These are phyloP conservation scores for Pythium aquatile DNA, from an alignment of 352 stramenopile genomes.

Conservation along the genomic window DNA sequence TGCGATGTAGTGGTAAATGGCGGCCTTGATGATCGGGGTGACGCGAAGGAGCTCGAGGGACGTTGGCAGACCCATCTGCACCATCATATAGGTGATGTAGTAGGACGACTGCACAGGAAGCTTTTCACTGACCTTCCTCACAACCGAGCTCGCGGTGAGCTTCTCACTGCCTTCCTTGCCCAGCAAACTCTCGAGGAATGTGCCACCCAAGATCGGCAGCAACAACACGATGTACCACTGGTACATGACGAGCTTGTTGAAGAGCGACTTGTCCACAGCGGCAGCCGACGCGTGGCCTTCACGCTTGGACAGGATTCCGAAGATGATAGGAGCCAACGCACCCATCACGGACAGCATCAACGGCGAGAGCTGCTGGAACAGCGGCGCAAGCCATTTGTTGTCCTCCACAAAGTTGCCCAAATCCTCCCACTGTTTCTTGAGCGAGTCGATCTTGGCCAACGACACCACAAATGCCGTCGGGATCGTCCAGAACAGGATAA, in stretches of 20 bases:
- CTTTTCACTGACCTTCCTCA: slow-evolving; percentile 55
- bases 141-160: slow-evolving; percentile 25
- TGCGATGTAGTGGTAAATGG: slow-evolving; percentile 73
- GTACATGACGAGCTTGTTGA: slow-evolving; percentile 83
- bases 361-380: slow-evolving; percentile 76
- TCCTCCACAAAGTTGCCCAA: slow-evolving; percentile 45
- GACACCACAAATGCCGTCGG: slow-evolving; percentile 76
- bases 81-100: slow-evolving; percentile 80
- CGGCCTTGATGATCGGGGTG: slow-evolving; percentile 66
- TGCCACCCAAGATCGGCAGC: slow-evolving; percentile 82
- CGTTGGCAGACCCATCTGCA: slow-evolving; percentile 65
- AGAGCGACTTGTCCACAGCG: slow-evolving; percentile 61
- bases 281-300: slow-evolving; percentile 72
- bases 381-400: slow-evolving; percentile 64
- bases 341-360: slow-evolving; percentile 81
- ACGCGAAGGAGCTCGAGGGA: slow-evolving; percentile 72
- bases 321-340: slow-evolving; percentile 79
- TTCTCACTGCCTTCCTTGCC: slow-evolving; percentile 40
- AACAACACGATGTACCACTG: slow-evolving; percentile 83
- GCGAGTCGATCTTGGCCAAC: slow-evolving; percentile 60
- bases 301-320: slow-evolving; percentile 74
- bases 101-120: slow-evolving; percentile 78
- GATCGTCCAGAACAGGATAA: slow-evolving; percentile 86
- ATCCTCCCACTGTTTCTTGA: slow-evolving; percentile 50
- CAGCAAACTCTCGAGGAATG: slow-evolving; percentile 68